Evolutionary conservation across 179 eudicot genomes (phyloP).

Genomic region (Gypsophila paniculata): DNA sequence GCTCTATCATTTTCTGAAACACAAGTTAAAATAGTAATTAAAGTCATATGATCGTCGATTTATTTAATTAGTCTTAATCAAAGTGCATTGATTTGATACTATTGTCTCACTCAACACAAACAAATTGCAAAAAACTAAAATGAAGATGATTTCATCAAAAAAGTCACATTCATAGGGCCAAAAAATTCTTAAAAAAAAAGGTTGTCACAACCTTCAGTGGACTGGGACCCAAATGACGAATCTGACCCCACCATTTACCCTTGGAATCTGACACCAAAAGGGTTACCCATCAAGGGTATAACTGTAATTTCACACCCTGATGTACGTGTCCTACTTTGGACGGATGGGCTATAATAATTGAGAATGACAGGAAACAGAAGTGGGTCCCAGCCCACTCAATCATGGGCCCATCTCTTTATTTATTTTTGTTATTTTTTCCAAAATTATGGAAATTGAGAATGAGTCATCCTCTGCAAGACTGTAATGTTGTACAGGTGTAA

Average conservation of each 20-base stretch:
- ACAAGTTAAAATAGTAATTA: too few relatives aligned
- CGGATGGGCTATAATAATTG: conserved; percentile 26
- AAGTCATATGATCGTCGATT: too few relatives aligned
- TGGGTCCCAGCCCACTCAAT: conserved; percentile 32
- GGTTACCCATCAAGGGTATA: conserved; percentile 19
- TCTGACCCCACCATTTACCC: conserved; percentile 33
- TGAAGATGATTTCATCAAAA: too few relatives aligned
- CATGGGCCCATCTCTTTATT: conserved; percentile 15
- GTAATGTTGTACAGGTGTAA: too few relatives aligned
- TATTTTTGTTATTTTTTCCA: background rate
- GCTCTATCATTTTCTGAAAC: too few relatives aligned
- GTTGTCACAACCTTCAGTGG: conserved; percentile 35
- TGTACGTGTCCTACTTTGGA: conserved; percentile 30
- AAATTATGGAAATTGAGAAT: background rate
- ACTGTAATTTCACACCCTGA: background rate
- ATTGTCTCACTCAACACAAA: too few relatives aligned
- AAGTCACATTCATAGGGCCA: too few relatives aligned
- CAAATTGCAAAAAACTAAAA: too few relatives aligned
- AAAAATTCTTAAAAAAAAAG: conserved; percentile 15
- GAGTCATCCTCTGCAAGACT: too few relatives aligned
- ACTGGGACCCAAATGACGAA: conserved; percentile 33
- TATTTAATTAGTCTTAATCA: too few relatives aligned
- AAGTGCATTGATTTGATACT: too few relatives aligned
- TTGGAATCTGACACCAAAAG: conserved; percentile 33
- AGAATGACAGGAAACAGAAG: conserved; percentile 31